A percentile compares a stretch with the other conserved stretches of the same genome.
phyloP scores from a whole-genome alignment of 768 basidiomycete species.

The Chiua virens region DNA sequence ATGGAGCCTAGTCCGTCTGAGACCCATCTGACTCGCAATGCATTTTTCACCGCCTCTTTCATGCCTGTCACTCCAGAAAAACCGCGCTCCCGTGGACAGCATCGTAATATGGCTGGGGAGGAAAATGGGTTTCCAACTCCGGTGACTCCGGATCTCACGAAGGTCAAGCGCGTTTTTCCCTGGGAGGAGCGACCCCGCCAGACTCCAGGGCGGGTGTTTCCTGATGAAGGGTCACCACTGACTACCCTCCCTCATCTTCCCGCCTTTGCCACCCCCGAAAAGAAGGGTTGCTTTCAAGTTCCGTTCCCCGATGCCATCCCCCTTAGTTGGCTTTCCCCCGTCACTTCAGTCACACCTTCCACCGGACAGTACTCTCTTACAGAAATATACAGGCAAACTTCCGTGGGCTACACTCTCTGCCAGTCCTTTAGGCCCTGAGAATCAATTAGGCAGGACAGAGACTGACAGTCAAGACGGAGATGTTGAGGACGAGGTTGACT shows the following conservation, averaged over 20 bases:
- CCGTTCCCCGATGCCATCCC: constrained; percentile 34
- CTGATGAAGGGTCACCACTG: constrained; percentile 56
- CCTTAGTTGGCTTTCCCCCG: constrained; percentile 48
- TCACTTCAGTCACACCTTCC: constrained; percentile 72
- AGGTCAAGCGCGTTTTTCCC: constrained; percentile 85
- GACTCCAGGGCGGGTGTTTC: constrained; percentile 72
- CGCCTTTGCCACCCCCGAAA: constrained; percentile 30
- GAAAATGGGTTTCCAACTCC: constrained; percentile 53
- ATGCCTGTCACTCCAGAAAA: constrained; percentile 63
- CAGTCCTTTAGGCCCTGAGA: constrained; percentile 31
- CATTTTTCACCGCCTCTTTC: constrained; percentile 63
- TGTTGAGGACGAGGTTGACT: constrained; percentile 71
- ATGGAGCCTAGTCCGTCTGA: constrained; percentile 18
- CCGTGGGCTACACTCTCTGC: constrained; percentile 48
- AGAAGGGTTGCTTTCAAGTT: constrained; percentile 11
- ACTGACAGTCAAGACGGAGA: constrained; percentile 80
- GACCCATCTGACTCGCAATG: constrained; percentile 20
- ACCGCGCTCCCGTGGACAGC: constrained; percentile 70
- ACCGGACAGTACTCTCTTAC: constrained; percentile 83
- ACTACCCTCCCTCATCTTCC: constrained; percentile 33
- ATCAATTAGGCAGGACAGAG: constrained; percentile 46
- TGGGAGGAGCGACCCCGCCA: constrained; percentile 84
- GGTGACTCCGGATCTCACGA: constrained; percentile 67
- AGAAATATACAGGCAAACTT: constrained; percentile 66
- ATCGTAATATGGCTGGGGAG: constrained; percentile 57